Evolutionary conservation across 1,284 basidiomycete genomes (phyloP).

Genomic region (Stygiomarasmius scandens): DNA sequence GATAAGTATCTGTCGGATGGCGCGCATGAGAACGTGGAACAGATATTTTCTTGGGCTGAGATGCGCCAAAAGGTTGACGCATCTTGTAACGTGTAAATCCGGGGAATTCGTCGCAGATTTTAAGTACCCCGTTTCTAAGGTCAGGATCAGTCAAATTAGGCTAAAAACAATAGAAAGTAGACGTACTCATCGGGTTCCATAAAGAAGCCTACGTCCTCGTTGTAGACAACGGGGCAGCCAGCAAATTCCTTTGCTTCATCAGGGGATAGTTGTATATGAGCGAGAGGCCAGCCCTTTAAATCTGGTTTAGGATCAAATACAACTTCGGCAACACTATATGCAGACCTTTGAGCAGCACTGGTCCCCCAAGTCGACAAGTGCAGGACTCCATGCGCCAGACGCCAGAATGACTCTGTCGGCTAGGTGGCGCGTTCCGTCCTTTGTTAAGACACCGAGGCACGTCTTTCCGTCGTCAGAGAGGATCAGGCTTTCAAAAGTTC

Average conservation of each 20-base stretch:
- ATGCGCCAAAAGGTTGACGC: conserved; percentile 11
- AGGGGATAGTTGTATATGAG: conserved; percentile 14
- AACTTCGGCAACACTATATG: neutral
- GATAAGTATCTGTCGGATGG: conserved; percentile 17
- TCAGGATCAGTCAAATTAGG: too few relatives aligned
- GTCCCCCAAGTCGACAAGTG: conserved; percentile 17
- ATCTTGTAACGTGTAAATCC: conserved; percentile 14
- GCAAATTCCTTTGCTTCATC: conserved; percentile 9
- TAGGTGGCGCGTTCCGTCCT: conserved; percentile 14
- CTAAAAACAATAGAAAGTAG: neutral
- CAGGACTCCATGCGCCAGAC: conserved; percentile 18
- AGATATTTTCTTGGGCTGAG: conserved; percentile 7
- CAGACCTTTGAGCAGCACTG: conserved; percentile 13
- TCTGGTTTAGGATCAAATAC: neutral
- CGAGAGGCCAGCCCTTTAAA: conserved; percentile 16
- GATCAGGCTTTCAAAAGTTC: conserved; percentile 11
- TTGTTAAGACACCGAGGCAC: conserved; percentile 13
- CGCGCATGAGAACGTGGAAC: conserved; percentile 17
- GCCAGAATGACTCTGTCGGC: conserved; percentile 17
- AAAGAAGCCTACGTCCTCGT: conserved; percentile 18
- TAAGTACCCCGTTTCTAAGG: conserved; percentile 8
- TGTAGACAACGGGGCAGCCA: conserved; percentile 15
- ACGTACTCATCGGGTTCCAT: conserved; percentile 15
- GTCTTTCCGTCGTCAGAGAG: conserved; percentile 12
- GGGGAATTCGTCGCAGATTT: conserved; percentile 19